Percentiles rank a stretch among this genome's conserved stretches.
These are phyloP conservation scores for Paraurostyla sp. DNA, from an alignment of 73 alveolate genomes.

Conservation along the genomic window DNA sequence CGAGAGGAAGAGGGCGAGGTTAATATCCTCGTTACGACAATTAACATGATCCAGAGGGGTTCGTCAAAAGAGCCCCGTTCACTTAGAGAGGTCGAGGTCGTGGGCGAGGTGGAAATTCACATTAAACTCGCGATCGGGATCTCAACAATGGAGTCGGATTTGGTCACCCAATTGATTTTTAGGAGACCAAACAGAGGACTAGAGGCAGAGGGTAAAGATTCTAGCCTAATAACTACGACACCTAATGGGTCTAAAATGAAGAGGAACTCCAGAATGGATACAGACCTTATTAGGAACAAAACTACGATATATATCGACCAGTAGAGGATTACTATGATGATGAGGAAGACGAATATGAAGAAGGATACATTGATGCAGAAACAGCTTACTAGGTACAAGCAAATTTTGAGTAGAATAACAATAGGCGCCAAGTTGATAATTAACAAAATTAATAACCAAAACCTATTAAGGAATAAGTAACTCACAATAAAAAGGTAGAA, in stretches of 20 bases:
- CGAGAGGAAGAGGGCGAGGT: background rate
- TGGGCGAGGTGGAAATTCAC: constrained; percentile 38
- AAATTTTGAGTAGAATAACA: no score
- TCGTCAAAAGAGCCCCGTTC: background rate
- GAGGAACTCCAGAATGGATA: background rate
- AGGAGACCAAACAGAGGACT: background rate
- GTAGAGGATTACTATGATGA: no score
- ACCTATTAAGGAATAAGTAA: background rate
- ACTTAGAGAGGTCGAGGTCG: constrained; percentile 44
- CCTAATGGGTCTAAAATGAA: background rate
- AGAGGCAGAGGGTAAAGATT: constrained; percentile 7
- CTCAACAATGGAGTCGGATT: background rate
- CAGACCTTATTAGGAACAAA: no score
- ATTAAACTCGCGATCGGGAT: background rate
- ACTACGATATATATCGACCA: background rate
- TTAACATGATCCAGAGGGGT: constrained; percentile 22
- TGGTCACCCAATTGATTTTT: constrained; percentile 15
- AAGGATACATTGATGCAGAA: background rate
- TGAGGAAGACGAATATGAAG: background rate
- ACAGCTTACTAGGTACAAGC: no score
- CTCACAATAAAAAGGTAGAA: no score
- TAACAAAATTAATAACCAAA: background rate
- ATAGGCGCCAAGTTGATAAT: background rate
- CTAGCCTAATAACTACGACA: background rate
- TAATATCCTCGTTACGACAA: background rate